These are phyloP conservation scores for Nigrograna mackinnonii DNA, from an alignment of 2,329 filamentous ascomycete genomes.

Conservation along the genomic window DNA sequence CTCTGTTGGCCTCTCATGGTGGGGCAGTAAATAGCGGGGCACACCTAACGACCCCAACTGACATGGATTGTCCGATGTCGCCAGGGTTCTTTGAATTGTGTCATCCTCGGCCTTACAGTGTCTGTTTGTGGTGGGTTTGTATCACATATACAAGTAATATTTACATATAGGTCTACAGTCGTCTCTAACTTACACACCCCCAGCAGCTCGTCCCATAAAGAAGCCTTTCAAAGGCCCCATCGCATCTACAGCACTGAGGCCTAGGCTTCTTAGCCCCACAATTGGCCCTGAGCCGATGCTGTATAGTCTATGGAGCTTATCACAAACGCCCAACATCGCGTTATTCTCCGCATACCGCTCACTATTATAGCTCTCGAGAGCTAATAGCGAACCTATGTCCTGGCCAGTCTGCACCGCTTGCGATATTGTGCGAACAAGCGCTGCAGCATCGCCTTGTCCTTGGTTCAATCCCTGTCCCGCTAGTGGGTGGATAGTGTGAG, in stretches of 20 bases:
- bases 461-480: slow-evolving; percentile 95
- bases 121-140: too few species aligned
- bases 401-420: slow-evolving; percentile 80
- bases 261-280: slow-evolving; percentile 77
- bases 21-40: too few species aligned
- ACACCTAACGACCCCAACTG: too few species aligned
- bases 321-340: slow-evolving; percentile 75
- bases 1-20: too few species aligned
- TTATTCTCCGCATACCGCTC: slow-evolving; percentile 84
- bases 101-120: too few species aligned
- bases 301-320: slow-evolving; percentile 93
- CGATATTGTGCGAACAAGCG: slow-evolving; percentile 73
- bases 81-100: too few species aligned
- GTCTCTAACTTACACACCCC: slow-evolving; percentile 25
- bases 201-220: slow-evolving; percentile 73
- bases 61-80: too few species aligned
- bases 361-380: slow-evolving; percentile 78
- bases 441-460: slow-evolving; percentile 85
- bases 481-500: slow-evolving; percentile 92
- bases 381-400: slow-evolving; percentile 79
- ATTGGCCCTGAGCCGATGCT: slow-evolving; percentile 78
- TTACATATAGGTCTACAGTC: too few species aligned
- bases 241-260: slow-evolving; percentile 75
- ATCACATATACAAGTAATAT: too few species aligned
- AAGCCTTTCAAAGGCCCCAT: slow-evolving; percentile 78